Percentiles rank a stretch among this genome's conserved stretches.
Conservation (phyloP, 2,329 filamentous ascomycete genomes). For the Lecanicillium sp. region DNA sequence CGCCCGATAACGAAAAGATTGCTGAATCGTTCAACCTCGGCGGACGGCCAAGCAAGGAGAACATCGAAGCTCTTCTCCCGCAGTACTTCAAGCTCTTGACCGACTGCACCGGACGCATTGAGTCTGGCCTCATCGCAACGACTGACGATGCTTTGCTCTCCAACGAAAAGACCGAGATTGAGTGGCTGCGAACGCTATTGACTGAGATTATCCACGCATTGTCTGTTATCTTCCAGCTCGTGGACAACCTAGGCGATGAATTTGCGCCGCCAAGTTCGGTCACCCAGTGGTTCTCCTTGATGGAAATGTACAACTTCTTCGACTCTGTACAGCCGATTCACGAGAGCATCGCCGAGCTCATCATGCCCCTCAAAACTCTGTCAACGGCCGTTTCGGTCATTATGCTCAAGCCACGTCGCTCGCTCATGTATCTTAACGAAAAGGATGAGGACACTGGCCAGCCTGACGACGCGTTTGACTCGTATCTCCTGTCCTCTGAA, state of each 20-base stretch:
- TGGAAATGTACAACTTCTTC: conserved; percentile 64
- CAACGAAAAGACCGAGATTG: conserved; percentile 47
- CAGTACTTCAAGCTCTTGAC: conserved; percentile 43
- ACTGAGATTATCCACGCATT: conserved; percentile 69
- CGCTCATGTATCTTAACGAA: conserved; percentile 39
- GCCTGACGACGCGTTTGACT: conserved; percentile 34
- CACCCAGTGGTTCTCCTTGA: conserved; percentile 68
- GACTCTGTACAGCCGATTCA: conserved; percentile 47
- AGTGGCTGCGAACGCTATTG: conserved; percentile 58
- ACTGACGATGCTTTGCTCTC: conserved; percentile 43
- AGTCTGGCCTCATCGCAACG: conserved; percentile 43
- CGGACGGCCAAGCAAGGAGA: conserved; percentile 24
- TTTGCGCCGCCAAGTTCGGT: conserved; percentile 55
- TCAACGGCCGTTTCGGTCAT: conserved; percentile 64
- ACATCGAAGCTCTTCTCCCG: conserved; percentile 40
- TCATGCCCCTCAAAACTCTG: conserved; percentile 61
- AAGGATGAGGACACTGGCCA: conserved; percentile 32
- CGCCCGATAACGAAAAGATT: conserved; percentile 22
- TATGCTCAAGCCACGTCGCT: conserved; percentile 59
- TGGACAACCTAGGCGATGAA: conserved; percentile 50
- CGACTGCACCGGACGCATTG: conserved; percentile 43
- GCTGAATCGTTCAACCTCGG: conserved; percentile 27
- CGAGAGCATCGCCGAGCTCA: conserved; percentile 42
- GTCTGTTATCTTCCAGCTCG: conserved; percentile 66
- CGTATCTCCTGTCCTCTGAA: conserved; percentile 64